Percentiles rank a stretch among this genome's conserved stretches.
Conservation (phyloP, 257 asterid species). For the Scutellaria baicalensis region DNA sequence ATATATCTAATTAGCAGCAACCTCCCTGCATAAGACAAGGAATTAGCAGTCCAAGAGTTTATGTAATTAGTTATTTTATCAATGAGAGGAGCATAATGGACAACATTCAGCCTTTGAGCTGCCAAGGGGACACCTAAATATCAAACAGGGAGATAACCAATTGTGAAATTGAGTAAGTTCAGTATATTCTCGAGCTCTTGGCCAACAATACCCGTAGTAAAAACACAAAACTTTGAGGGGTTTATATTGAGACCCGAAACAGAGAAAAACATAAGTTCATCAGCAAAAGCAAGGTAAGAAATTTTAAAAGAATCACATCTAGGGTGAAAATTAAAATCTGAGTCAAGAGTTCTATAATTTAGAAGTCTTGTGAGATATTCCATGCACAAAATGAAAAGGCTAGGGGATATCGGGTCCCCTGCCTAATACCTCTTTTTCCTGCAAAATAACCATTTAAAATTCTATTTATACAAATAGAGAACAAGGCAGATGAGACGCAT, state of each 20-base stretch:
- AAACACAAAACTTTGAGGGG: neutral
- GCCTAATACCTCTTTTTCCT: neutral
- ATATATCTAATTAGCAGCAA: neutral
- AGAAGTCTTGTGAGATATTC: neutral
- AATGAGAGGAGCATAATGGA: neutral
- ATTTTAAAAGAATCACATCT: neutral
- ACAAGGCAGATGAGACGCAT: neutral
- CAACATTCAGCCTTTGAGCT: neutral
- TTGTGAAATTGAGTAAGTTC: neutral
- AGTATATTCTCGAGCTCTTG: neutral
- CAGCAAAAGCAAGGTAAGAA: neutral
- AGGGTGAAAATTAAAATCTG: neutral
- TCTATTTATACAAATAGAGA: neutral
- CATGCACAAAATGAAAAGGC: neutral
- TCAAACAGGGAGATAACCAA: neutral
- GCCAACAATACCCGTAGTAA: neutral
- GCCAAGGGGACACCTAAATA: neutral
- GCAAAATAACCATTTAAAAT: neutral
- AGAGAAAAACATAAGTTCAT: neutral
- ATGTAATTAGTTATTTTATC: neutral
- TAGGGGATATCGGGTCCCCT: neutral
- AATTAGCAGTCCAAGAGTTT: neutral
- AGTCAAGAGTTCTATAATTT: fast-evolving
- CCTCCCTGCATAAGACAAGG: neutral
- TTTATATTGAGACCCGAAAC: neutral